Percentiles rank a stretch among this genome's conserved stretches.
phyloP scores from a whole-genome alignment of 108 stramenopile genomes.

The Cyclotella cryptica region DNA sequence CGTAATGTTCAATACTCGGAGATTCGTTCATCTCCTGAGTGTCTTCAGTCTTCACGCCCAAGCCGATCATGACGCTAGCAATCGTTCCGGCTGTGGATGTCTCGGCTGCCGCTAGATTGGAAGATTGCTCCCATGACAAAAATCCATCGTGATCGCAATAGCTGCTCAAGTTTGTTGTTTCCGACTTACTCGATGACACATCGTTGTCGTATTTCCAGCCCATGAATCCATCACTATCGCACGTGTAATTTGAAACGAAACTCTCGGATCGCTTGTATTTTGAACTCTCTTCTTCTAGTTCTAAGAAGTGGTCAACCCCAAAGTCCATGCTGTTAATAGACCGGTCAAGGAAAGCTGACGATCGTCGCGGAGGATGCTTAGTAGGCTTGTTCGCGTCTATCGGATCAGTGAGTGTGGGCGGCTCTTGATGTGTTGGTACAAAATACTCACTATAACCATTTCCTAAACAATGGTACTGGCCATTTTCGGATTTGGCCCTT shows the following conservation, averaged over 20 bases:
- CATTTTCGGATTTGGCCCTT: too few relatives aligned
- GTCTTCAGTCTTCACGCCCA: not conserved
- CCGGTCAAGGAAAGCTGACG: not conserved
- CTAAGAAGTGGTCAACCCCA: slow-evolving; percentile 3
- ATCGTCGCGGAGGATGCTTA: not conserved
- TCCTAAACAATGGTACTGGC: too few relatives aligned
- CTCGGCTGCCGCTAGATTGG: not conserved
- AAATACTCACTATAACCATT: too few relatives aligned
- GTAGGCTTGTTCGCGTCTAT: not conserved
- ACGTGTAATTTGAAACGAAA: not conserved
- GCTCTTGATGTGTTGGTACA: too few relatives aligned
- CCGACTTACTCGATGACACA: not conserved
- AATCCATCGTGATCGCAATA: not conserved
- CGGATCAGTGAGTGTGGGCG: not conserved
- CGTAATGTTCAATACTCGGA: too few relatives aligned
- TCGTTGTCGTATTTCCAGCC: slow-evolving; percentile 20
- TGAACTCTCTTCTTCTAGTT: not conserved
- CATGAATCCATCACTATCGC: slow-evolving; percentile 23
- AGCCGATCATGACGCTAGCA: not conserved
- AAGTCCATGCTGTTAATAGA: slow-evolving; percentile 25
- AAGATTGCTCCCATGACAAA: not conserved
- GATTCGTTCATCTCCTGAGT: not conserved
- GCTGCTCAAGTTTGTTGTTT: slow-evolving; percentile 4
- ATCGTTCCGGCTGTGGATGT: not conserved
- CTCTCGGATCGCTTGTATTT: not conserved